Percentiles rank a stretch among this genome's conserved stretches.
Conservation (phyloP, 768 basidiomycete genomes). For the Phaffia australis region DNA sequence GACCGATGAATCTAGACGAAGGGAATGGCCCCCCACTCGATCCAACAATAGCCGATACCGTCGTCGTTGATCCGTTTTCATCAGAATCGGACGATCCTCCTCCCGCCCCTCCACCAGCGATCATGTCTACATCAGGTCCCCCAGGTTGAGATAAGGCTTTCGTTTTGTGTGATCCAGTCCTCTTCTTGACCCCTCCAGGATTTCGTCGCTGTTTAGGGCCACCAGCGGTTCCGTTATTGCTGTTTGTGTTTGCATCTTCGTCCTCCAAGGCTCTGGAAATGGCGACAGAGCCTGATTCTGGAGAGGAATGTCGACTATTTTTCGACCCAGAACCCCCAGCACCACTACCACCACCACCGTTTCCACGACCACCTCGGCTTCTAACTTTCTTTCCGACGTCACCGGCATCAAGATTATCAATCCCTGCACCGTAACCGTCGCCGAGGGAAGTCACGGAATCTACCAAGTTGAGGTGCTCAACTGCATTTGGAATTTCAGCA, state of each 20-base stretch:
- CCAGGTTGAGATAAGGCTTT: no score
- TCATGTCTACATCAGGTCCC: no score
- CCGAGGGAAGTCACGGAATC: slow-evolving; percentile 16
- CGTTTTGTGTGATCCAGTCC: neutral
- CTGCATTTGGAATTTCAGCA: neutral
- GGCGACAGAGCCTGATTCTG: neutral
- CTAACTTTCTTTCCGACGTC: neutral
- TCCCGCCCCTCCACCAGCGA: no score
- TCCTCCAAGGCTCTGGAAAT: neutral
- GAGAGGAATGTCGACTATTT: neutral
- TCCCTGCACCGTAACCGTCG: slow-evolving; percentile 13
- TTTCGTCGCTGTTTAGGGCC: no score
- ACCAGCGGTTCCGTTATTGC: neutral
- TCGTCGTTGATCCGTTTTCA: no score
- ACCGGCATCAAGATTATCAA: slow-evolving; percentile 14
- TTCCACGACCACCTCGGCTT: neutral
- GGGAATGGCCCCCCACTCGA: neutral
- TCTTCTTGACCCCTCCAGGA: neutral
- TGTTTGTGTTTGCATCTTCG: slow-evolving; percentile 17
- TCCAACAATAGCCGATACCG: neutral
- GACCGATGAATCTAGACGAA: neutral
- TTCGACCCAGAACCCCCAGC: neutral
- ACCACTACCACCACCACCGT: neutral
- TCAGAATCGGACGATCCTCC: no score
- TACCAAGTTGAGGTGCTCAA: slow-evolving; percentile 17